Evolutionary conservation across 257 asterid species (phyloP).

Genomic region (Echium plantagineum): DNA sequence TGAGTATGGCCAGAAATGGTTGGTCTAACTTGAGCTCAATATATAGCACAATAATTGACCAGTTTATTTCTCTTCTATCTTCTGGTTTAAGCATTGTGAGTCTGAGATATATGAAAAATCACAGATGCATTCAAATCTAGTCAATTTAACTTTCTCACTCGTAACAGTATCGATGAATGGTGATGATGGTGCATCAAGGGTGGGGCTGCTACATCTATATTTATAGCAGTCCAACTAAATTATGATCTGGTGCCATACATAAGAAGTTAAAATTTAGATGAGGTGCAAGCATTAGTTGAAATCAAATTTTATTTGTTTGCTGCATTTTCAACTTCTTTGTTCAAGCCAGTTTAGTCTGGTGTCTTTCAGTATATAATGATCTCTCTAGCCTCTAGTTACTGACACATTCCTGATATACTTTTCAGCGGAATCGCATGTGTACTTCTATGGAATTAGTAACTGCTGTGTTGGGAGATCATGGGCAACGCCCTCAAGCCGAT

Average conservation of each 20-base stretch:
- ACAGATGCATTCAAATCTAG: too few species aligned
- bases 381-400: not conserved
- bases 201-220: too few species aligned
- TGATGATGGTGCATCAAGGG: too few species aligned
- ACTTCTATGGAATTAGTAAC: conserved; percentile 97
- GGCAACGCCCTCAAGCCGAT: conserved; percentile 91
- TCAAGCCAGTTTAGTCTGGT: not conserved
- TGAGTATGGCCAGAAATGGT: too few species aligned
- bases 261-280: not conserved
- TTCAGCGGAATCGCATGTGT: conserved; percentile 66
- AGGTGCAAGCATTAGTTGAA: too few species aligned
- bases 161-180: too few species aligned
- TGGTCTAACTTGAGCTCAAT: not conserved
- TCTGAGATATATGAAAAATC: too few species aligned
- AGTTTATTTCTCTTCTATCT: not conserved
- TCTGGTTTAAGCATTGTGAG: too few species aligned
- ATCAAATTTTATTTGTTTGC: not conserved
- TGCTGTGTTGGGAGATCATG: conserved; percentile 97
- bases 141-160: too few species aligned
- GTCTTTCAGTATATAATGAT: not conserved
- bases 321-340: not conserved
- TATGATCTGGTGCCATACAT: not conserved
- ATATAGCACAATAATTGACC: not conserved
- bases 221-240: too few species aligned
- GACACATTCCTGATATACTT: conserved; percentile 2